Evolutionary conservation across 257 asterid genomes (phyloP).

Genomic region (Cinchona pubescens): DNA sequence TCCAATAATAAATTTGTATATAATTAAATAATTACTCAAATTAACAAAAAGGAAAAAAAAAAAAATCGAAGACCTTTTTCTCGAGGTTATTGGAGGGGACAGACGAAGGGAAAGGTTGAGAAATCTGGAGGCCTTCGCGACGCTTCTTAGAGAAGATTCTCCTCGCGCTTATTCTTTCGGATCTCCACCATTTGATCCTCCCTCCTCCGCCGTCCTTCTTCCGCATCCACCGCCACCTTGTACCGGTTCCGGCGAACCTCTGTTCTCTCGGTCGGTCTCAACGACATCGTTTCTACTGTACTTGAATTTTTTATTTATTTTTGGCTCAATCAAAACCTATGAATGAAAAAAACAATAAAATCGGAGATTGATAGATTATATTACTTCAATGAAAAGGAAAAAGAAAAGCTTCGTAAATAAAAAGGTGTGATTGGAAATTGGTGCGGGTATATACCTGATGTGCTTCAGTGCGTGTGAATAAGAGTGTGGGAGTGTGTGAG

Average conservation of each 20-base stretch:
- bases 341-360: background rate
- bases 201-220: conserved; percentile 88
- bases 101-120: conserved; percentile 49
- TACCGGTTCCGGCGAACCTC: conserved; percentile 88
- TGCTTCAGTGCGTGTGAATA: background rate
- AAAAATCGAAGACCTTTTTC: conserved; percentile 44
- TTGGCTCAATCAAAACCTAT: conserved; percentile 13
- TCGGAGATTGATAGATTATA: background rate
- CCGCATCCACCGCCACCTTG: conserved; percentile 96
- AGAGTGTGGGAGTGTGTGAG: conserved; percentile 3
- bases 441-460: background rate
- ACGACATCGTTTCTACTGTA: conserved; percentile 55
- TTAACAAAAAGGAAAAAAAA: too few relatives aligned
- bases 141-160: conserved; percentile 81
- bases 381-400: background rate
- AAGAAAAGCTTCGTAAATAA: background rate
- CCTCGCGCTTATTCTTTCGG: conserved; percentile 90
- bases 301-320: background rate
- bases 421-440: background rate
- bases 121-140: conserved; percentile 69
- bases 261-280: conserved; percentile 79
- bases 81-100: conserved; percentile 52
- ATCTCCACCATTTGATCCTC: conserved; percentile 98
- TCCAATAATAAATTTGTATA: conserved; percentile 1
- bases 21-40: conserved; percentile 6